Percentiles rank a stretch among this genome's conserved stretches.
phyloP scores from a whole-genome alignment of 2,329 filamentous ascomycete genomes.

The Botrytis sinoallii region DNA sequence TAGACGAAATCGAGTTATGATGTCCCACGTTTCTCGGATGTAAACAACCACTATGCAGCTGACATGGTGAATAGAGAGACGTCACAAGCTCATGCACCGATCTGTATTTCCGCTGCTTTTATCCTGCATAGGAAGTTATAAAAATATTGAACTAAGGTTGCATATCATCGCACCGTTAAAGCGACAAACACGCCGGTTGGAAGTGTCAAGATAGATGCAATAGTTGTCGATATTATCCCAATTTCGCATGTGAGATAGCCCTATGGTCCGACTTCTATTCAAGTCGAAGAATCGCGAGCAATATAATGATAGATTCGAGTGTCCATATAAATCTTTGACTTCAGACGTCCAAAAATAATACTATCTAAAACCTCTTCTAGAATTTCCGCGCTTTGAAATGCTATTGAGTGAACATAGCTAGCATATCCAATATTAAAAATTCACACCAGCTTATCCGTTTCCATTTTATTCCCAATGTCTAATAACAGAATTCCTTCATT shows the following conservation, averaged over 20 bases:
- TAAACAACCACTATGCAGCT: background rate
- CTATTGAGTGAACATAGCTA: no score
- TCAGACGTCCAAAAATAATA: background rate
- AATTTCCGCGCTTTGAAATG: background rate
- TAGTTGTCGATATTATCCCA: background rate
- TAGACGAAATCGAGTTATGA: background rate
- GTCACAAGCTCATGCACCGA: background rate
- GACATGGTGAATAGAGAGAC: background rate
- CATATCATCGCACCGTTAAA: background rate
- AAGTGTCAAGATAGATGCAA: background rate
- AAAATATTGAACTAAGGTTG: background rate
- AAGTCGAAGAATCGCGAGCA: background rate
- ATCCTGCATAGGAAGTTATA: background rate
- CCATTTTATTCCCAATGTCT: background rate
- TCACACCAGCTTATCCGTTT: rapidly evolving
- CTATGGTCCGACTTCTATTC: background rate
- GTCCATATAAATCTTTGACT: background rate
- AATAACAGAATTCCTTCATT: background rate
- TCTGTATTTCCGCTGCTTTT: background rate
- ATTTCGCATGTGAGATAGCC: background rate
- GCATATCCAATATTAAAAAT: background rate
- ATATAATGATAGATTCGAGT: background rate
- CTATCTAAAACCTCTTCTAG: background rate
- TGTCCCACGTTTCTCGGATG: background rate
- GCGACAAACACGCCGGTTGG: background rate